Conservation (phyloP, 345 rosid genomes). For the Eucalyptus coolabah region DNA sequence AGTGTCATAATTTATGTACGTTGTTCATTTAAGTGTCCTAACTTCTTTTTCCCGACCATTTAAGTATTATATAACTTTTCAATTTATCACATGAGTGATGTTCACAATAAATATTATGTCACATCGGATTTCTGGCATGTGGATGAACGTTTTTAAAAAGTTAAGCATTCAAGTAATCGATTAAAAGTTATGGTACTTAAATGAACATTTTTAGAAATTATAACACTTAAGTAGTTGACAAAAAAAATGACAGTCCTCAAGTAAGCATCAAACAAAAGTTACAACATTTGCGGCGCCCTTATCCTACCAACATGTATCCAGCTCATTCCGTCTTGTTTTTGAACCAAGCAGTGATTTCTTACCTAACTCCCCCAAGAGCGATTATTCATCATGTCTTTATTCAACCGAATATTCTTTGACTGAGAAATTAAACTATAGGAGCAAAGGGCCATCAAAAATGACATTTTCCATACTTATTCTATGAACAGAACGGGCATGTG, state of each 20-base stretch:
- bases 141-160: background rate
- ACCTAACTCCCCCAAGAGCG: background rate
- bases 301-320: background rate
- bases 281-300: rapidly evolving
- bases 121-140: rapidly evolving
- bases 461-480: background rate
- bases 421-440: background rate
- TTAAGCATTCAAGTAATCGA: rapidly evolving
- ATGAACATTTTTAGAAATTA: background rate
- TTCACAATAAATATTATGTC: background rate
- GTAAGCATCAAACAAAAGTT: too few species aligned
- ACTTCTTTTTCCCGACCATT: too few species aligned
- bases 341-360: background rate
- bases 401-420: background rate
- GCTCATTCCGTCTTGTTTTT: background rate
- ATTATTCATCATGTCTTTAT: background rate
- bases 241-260: too few species aligned
- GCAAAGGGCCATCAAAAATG: background rate
- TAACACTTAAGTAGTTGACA: too few species aligned
- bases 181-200: rapidly evolving
- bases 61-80: too few species aligned
- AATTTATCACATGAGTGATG: too few species aligned
- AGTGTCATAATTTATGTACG: background rate
- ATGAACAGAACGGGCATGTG: background rate
- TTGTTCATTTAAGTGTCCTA: rapidly evolving